These are phyloP conservation scores for Aspergillus baeticus DNA, from an alignment of 495 filamentous ascomycete species.

Conservation along the genomic window DNA sequence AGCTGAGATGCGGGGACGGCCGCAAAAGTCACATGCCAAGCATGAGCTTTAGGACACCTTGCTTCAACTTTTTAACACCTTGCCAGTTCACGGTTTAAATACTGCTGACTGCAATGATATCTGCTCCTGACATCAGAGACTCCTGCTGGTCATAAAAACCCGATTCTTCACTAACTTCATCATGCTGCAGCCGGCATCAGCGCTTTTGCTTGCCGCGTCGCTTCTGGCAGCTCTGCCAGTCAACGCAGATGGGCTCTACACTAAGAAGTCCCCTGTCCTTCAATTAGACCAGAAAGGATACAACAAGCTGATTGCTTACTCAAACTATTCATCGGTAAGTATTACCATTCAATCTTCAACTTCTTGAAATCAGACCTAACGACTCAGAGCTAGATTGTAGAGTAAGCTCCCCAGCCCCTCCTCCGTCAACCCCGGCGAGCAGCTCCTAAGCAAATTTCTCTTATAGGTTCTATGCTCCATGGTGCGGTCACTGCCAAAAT, in stretches of 20 bases:
- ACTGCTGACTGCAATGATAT: slow-evolving; percentile 2
- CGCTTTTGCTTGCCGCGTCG: slow-evolving; percentile 44
- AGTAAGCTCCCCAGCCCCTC: slow-evolving; percentile 50
- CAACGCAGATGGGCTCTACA: slow-evolving; percentile 73
- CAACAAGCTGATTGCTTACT: slow-evolving; percentile 79
- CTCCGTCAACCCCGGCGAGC: not conserved
- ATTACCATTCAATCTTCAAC: not conserved
- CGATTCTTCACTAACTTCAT: not conserved
- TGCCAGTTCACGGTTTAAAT: not conserved
- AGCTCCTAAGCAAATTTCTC: slow-evolving; percentile 12
- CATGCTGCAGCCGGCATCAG: slow-evolving; percentile 28
- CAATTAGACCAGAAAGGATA: slow-evolving; percentile 84
- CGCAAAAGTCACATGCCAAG: slow-evolving; percentile 40
- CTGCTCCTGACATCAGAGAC: not conserved
- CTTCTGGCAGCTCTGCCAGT: slow-evolving; percentile 59
- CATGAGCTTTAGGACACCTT: slow-evolving; percentile 53
- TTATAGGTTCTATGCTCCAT: slow-evolving; percentile 86
- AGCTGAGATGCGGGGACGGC: too few relatives aligned
- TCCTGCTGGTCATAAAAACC: not conserved
- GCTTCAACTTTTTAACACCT: slow-evolving; percentile 22
- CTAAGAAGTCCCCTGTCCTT: slow-evolving; percentile 82
- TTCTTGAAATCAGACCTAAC: slow-evolving; percentile 16
- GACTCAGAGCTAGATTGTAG: slow-evolving; percentile 53
- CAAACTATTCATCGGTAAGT: slow-evolving; percentile 84
- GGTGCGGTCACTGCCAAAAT: slow-evolving; percentile 96